Percentiles rank a stretch among this genome's conserved stretches.
phyloP scores from a whole-genome alignment of 2,329 filamentous ascomycete genomes.

The Apiospora phragmitis region DNA sequence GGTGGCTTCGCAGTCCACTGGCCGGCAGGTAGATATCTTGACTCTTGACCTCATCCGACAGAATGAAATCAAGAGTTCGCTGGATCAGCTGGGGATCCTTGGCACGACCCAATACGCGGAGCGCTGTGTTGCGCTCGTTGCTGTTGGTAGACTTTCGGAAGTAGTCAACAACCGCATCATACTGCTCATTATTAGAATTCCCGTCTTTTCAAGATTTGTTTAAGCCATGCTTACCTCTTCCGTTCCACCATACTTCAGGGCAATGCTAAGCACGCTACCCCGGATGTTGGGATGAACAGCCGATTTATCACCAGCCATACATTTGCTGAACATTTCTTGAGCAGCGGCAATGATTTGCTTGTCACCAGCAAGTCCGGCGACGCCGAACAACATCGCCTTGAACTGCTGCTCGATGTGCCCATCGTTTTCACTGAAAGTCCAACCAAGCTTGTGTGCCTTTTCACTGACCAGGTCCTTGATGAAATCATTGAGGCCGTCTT shows the following conservation, averaged over 20 bases:
- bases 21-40: conserved; percentile 94
- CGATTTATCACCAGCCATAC: conserved; percentile 72
- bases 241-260: conserved; percentile 78
- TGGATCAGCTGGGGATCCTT: conserved; percentile 78
- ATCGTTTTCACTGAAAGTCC: conserved; percentile 82
- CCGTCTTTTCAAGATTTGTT: not conserved
- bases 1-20: conserved; percentile 73
- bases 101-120: conserved; percentile 79
- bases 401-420: conserved; percentile 92
- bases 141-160: conserved; percentile 74
- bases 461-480: conserved; percentile 74
- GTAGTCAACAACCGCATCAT: conserved; percentile 73
- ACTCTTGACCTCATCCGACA: conserved; percentile 82
- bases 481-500: conserved; percentile 79
- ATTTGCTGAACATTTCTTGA: conserved; percentile 88
- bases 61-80: conserved; percentile 72
- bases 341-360: conserved; percentile 75
- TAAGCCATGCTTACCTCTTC: conserved; percentile 61
- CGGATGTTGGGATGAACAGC: conserved; percentile 93
- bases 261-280: conserved; percentile 82
- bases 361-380: conserved; percentile 79
- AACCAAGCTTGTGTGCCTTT: conserved; percentile 85
- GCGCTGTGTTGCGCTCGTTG: conserved; percentile 89
- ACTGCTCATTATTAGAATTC: conserved; percentile 44
- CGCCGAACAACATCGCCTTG: conserved; percentile 87